A percentile compares a stretch with the other conserved stretches of the same genome.
phyloP scores from a whole-genome alignment of 116 monocot genomes.

The Trichopus zeylanicus region DNA sequence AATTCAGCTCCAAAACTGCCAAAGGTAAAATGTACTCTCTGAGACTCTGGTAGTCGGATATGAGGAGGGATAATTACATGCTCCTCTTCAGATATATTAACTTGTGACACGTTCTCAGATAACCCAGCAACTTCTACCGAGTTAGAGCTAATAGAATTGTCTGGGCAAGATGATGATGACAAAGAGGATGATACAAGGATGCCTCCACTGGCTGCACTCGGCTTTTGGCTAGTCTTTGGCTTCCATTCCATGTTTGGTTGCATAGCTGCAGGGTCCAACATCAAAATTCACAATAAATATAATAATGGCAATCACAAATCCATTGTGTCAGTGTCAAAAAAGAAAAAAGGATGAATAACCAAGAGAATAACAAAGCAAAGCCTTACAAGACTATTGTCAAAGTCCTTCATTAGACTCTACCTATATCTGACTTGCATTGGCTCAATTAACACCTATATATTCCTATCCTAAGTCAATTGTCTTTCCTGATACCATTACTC shows the following conservation, averaged over 20 bases:
- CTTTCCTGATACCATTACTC: too few species aligned
- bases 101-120: slow-evolving; percentile 40
- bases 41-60: slow-evolving; percentile 68
- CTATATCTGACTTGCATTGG: too few species aligned
- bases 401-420: too few species aligned
- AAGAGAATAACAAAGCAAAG: too few species aligned
- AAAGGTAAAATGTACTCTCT: slow-evolving; percentile 46
- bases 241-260: slow-evolving; percentile 3
- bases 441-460: too few species aligned
- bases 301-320: not conserved
- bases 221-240: not conserved
- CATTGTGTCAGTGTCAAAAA: not conserved
- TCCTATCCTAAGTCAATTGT: too few species aligned
- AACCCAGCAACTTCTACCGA: slow-evolving; percentile 28
- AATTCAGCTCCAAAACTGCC: slow-evolving; percentile 55
- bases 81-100: slow-evolving; percentile 27
- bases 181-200: not conserved
- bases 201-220: not conserved
- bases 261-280: not conserved
- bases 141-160: slow-evolving; percentile 10
- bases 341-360: too few species aligned
- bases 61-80: slow-evolving; percentile 80
- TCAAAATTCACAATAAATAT: not conserved
- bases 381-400: too few species aligned
- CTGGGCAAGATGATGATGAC: slow-evolving; percentile 1